phyloP scores from a whole-genome alignment of 371 early-diverging fungal species.

The Mucor circinelloides region DNA sequence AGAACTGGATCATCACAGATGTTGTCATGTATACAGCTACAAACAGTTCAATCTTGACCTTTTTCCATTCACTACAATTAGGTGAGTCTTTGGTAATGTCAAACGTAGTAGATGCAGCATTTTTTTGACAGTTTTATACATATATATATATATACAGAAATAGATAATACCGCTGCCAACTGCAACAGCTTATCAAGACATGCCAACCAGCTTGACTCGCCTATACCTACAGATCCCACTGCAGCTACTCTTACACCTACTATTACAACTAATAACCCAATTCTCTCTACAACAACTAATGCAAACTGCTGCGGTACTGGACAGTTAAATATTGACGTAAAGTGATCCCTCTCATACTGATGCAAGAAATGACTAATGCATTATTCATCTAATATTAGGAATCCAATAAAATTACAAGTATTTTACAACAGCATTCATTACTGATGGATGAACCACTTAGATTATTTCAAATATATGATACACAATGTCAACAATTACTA shows the following conservation, averaged over 20 bases:
- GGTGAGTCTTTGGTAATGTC: neutral
- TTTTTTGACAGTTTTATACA: constrained; percentile 6
- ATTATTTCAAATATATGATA: constrained; percentile 26
- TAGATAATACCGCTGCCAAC: neutral
- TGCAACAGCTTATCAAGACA: neutral
- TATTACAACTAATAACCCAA: neutral
- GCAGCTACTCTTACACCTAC: neutral
- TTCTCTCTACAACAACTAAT: neutral
- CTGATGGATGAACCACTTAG: constrained; percentile 10
- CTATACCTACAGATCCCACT: neutral
- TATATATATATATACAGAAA: neutral
- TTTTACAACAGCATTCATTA: neutral
- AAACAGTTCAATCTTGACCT: constrained; percentile 53
- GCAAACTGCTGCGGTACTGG: constrained; percentile 6
- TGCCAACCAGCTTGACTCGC: neutral
- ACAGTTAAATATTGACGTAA: constrained; percentile 3
- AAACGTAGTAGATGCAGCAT: neutral
- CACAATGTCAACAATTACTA: constrained; percentile 2
- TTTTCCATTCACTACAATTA: constrained; percentile 45
- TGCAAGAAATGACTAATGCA: neutral
- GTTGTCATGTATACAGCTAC: constrained; percentile 62
- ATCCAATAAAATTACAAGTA: neutral
- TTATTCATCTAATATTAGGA: neutral
- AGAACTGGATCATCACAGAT: constrained; percentile 50
- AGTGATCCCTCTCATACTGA: neutral